Percentiles rank a stretch among this genome's conserved stretches.
phyloP scores from a whole-genome alignment of 2,329 filamentous ascomycete genomes.

The Epichloe typhina region DNA sequence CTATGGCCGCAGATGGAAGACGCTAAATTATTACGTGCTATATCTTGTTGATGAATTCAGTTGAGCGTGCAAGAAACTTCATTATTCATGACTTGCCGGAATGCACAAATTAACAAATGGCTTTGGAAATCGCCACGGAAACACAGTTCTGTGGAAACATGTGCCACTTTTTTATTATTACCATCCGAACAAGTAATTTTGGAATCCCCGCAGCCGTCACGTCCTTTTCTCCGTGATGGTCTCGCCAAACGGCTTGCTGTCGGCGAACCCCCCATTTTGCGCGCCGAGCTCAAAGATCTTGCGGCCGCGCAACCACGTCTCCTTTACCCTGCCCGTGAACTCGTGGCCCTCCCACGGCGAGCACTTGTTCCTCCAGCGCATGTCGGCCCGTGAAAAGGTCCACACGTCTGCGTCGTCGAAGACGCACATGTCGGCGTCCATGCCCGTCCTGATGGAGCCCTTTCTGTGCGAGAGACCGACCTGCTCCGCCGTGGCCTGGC shows the following conservation, averaged over 20 bases:
- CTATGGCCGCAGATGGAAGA: constrained; percentile 9
- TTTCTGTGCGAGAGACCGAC: constrained; percentile 73
- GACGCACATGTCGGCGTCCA: constrained; percentile 80
- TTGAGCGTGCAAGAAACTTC: background rate
- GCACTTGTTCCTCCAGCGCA: constrained; percentile 92
- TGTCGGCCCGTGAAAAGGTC: constrained; percentile 58
- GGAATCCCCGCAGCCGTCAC: too few relatives aligned
- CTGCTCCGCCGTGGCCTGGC: constrained; percentile 73
- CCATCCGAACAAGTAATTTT: too few relatives aligned
- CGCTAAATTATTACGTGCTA: background rate
- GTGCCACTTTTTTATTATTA: too few relatives aligned
- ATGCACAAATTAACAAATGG: too few relatives aligned
- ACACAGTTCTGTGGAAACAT: too few relatives aligned
- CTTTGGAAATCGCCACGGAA: too few relatives aligned
- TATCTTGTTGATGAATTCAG: background rate
- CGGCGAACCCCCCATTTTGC: constrained; percentile 37
- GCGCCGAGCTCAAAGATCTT: constrained; percentile 61
- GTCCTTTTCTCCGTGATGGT: constrained; percentile 48
- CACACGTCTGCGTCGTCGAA: constrained; percentile 80
- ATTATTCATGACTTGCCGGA: background rate
- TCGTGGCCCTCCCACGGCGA: constrained; percentile 76
- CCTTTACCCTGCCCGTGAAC: constrained; percentile 63
- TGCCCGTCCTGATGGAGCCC: constrained; percentile 61
- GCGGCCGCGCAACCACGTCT: constrained; percentile 73
- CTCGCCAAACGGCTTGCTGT: constrained; percentile 33